These are phyloP conservation scores for Sungouiella blattae DNA, from an alignment of 805 yeast species.

Conservation along the genomic window DNA sequence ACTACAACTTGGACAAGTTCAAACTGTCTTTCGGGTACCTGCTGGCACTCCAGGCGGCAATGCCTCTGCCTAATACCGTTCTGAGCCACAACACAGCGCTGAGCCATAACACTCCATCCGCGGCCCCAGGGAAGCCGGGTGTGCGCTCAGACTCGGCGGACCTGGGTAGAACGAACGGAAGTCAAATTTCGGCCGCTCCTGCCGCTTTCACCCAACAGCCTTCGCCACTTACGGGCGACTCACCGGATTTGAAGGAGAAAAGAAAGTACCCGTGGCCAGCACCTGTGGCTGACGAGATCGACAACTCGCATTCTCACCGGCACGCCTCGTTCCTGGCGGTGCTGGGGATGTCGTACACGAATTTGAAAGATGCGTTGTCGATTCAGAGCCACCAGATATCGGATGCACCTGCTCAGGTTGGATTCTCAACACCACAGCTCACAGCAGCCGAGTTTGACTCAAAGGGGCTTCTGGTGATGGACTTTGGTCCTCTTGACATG, in stretches of 20 bases:
- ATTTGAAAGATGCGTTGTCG: conserved; percentile 40
- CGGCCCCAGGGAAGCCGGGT: conserved; percentile 1
- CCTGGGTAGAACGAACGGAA: too few relatives aligned
- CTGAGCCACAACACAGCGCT: conserved; percentile 23
- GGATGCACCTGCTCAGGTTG: conserved; percentile 66
- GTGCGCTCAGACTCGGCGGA: conserved; percentile 6
- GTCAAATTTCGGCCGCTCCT: conserved; percentile 9
- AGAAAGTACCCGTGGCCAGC: neutral
- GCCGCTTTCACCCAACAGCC: conserved; percentile 18
- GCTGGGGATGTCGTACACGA: conserved; percentile 55
- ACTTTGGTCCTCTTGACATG: conserved; percentile 26
- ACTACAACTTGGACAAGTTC: neutral
- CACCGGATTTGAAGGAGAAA: conserved; percentile 14
- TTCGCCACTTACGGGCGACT: conserved; percentile 21
- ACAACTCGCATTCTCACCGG: neutral
- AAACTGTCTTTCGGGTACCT: neutral
- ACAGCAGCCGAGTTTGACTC: conserved; percentile 43
- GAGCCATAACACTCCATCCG: conserved; percentile 25
- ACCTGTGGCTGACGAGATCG: neutral
- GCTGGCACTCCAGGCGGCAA: neutral
- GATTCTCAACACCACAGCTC: conserved; percentile 78
- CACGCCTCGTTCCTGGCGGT: conserved; percentile 68
- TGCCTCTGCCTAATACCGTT: neutral
- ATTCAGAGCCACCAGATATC: conserved; percentile 35
- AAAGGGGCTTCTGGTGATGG: conserved; percentile 23